Conservation (phyloP, 129 eudicot genomes). For the Artemisia tridentata region DNA sequence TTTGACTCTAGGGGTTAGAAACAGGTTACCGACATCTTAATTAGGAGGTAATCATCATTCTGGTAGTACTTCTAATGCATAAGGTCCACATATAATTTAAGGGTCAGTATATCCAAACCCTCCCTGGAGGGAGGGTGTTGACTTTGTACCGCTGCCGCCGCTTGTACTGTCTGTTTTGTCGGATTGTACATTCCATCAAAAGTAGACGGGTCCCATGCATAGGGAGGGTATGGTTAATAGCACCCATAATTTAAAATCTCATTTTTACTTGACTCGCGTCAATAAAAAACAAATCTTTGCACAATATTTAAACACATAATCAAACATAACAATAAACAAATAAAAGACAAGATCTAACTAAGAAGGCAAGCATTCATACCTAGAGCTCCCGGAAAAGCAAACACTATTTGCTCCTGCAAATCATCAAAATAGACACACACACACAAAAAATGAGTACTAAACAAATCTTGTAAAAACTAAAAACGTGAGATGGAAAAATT, state of each 20-base stretch:
- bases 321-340: not conserved
- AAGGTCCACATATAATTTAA: constrained; percentile 4
- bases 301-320: not conserved
- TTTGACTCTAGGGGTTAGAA: too few species aligned
- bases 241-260: not conserved
- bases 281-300: not conserved
- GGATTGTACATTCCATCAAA: too few species aligned
- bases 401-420: constrained; percentile 54
- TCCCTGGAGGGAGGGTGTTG: too few species aligned
- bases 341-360: constrained; percentile 34
- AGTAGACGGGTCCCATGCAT: too few species aligned
- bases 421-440: constrained; percentile 11
- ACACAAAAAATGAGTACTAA: not conserved
- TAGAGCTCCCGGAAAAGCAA: constrained; percentile 40
- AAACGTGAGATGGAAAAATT: constrained; percentile 31
- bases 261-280: not conserved
- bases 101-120: too few species aligned
- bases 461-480: not conserved
- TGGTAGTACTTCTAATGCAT: constrained; percentile 1
- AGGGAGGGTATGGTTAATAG: too few species aligned
- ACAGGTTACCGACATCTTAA: too few species aligned
- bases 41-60: too few species aligned
- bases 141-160: too few species aligned
- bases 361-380: constrained; percentile 41
- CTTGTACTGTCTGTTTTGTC: too few species aligned